These are phyloP conservation scores for Kuraishia cidri DNA, from an alignment of 805 yeast species.

Conservation along the genomic window DNA sequence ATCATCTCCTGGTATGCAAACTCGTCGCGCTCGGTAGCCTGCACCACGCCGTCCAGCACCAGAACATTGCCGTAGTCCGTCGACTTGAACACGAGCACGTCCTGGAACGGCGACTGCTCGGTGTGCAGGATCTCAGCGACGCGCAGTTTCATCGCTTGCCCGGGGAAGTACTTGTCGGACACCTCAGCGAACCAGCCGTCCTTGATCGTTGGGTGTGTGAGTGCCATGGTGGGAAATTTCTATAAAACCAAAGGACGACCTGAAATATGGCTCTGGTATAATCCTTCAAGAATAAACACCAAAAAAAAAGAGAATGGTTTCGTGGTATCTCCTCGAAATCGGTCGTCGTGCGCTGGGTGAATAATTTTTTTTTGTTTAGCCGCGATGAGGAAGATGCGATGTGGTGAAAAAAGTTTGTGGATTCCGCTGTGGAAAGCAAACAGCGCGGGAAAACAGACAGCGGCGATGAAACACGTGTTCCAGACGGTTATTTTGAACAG, in stretches of 20 bases:
- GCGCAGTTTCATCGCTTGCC: conserved; percentile 89
- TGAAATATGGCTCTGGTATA: no score
- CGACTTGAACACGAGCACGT: conserved; percentile 86
- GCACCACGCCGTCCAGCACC: conserved; percentile 91
- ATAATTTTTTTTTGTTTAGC: no score
- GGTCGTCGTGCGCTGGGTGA: no score
- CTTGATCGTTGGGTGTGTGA: conserved; percentile 48
- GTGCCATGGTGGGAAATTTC: no score
- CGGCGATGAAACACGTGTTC: conserved; percentile 64
- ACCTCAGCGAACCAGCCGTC: conserved; percentile 98
- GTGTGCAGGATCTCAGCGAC: conserved; percentile 83
- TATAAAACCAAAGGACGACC: no score
- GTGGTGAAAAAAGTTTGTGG: no score
- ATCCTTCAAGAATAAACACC: no score
- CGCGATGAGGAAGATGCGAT: no score
- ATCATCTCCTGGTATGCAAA: conserved; percentile 98
- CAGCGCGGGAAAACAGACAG: no score
- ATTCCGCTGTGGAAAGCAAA: no score
- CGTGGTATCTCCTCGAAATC: no score
- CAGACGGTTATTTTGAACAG: conserved; percentile 42
- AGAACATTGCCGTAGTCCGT: conserved; percentile 92
- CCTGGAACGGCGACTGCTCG: conserved; percentile 87
- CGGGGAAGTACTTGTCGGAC: conserved; percentile 97
- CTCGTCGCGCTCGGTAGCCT: conserved; percentile 95
- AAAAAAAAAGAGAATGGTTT: no score